Evolutionary conservation across 192 early-diverging fungal species (phyloP), one percentile per base, ranked within the genome.

Genomic region (Spizellomyces sp.): DNA sequence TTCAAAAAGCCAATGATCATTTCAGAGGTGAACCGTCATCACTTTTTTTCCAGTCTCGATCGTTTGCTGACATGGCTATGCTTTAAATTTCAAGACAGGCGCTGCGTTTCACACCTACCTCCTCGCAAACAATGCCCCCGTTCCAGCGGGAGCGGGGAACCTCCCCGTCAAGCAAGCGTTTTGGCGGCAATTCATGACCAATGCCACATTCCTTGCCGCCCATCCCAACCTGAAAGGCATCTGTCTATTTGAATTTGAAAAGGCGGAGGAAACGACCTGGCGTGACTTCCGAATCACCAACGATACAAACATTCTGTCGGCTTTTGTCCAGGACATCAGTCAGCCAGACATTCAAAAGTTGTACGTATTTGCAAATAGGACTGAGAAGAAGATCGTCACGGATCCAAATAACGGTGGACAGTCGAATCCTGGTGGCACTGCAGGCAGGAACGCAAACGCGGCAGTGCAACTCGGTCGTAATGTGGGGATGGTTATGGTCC

Each of bases 171-270:
- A 81, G 56, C 76, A 79, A 59, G 60, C 73, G 0, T 80, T 47
- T 45, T 81, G 79, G 79, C 27, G 69, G 5, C 60, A 73, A 59
- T 73, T 57, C 71, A 21, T 80, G 21, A 75, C 73, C 46, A 69
- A 75, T 59, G 27, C 8, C 5, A 63, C 79, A 8, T 66, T 79
- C 45, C 47, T 71, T 19, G 15, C 19, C 5, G 15, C 43, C 8
- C 72, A 60, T 63, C 77, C 77, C 36, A 36, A 56, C 15, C 56
- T 81, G 67, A 81, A 81, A 71, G 78, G 58, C 55, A 22, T 81
- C 45, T 58, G 74, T 42, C 62, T 80, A 5, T 81, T 79, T 58
- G 79, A 81, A 47, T 80, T 45, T 44, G 72, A 17, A 6, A 79
- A 79, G 54, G 15, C 36, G 42, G 77, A 77, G 44, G 73, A 66